phyloP scores from a whole-genome alignment of 192 early-diverging fungal species.

The Dissophora globulifera region DNA sequence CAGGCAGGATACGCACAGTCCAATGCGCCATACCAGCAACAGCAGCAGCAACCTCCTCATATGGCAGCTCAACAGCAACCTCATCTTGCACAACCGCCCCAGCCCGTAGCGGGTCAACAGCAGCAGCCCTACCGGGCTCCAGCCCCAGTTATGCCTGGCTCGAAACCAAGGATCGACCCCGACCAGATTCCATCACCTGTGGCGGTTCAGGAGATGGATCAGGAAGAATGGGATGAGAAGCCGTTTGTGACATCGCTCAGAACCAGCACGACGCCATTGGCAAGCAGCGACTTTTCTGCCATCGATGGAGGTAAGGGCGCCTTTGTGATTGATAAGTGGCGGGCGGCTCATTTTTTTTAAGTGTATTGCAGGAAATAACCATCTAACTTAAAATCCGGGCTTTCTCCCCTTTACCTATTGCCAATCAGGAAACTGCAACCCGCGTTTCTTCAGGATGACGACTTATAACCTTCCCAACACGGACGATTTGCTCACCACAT shows the following conservation, averaged over 20 bases:
- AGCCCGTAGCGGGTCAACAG: constrained; percentile 14
- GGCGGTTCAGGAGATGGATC: constrained; percentile 85
- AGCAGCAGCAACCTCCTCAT: constrained; percentile 33
- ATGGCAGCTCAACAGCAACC: constrained; percentile 33
- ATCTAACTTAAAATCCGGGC: too few relatives aligned
- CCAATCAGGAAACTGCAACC: constrained; percentile 83
- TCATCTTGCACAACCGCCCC: constrained; percentile 7
- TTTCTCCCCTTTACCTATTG: too few relatives aligned
- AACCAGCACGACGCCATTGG: constrained; percentile 75
- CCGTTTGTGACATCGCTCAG: constrained; percentile 80
- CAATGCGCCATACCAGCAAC: constrained; percentile 11
- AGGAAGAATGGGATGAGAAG: constrained; percentile 70
- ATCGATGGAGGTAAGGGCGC: constrained; percentile 87
- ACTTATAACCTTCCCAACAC: constrained; percentile 89
- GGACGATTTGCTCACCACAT: constrained; percentile 80
- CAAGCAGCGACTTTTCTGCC: constrained; percentile 79
- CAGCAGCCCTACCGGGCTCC: constrained; percentile 29
- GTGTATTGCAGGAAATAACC: not conserved
- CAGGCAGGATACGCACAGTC: constrained; percentile 13
- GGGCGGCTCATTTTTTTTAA: too few relatives aligned
- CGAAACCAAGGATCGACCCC: constrained; percentile 86
- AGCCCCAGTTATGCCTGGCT: constrained; percentile 30
- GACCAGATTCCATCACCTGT: constrained; percentile 94
- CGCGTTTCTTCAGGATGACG: constrained; percentile 91
- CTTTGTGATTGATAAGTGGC: too few relatives aligned